Evolutionary conservation across 768 basidiomycete species (phyloP), one percentile per base, ranked within the genome.

Genomic region (Cubamyces sp.): DNA sequence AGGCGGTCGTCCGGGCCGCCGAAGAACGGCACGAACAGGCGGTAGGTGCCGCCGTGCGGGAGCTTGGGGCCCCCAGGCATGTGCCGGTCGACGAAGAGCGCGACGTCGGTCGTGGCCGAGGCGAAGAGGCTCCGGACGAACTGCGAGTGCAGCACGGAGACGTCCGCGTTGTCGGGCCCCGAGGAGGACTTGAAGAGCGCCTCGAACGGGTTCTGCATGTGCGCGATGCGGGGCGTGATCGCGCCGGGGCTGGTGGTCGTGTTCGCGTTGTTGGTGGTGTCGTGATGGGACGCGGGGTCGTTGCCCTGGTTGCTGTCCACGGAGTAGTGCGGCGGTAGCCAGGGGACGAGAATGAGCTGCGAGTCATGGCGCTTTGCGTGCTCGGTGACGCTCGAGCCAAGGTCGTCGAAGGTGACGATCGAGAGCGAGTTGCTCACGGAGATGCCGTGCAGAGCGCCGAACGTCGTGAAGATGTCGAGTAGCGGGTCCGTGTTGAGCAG

Each of bases 1-100:
- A 94, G 79, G 3, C 96, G 82, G 71, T 97, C 96, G 73, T 98
- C 96, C 0, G 94, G 90, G 0, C 96, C 96, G 23, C 96, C 96
- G 72, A 94, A 91, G 83, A 98, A 98, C 0, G 94, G 91, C 14
- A 97, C 69, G 75, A 94, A 91, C 15, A 98, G 66, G 70, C 93
- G 91, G 69, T 87, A 82, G 9, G 60, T 61, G 46, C 68, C 73
- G 42, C 75, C 75, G 48, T 73, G 73, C 45, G 65, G 61, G 0
- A 69, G 66, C 34, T 69, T 54, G n/a, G 48, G 50, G 67, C 64
- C 62, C 54, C 67, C 62, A 8, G 74, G 68, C 68, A 54, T 78
- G 76, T 55, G 66, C 62, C 40, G 81, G 69, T 97, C 94, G 49
- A 98, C 82, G 69, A 89, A 94, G 11, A 98, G 74, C 0, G 87